Evolutionary conservation across 345 rosid species (phyloP).

Genomic region (Hibiscus syriacus): DNA sequence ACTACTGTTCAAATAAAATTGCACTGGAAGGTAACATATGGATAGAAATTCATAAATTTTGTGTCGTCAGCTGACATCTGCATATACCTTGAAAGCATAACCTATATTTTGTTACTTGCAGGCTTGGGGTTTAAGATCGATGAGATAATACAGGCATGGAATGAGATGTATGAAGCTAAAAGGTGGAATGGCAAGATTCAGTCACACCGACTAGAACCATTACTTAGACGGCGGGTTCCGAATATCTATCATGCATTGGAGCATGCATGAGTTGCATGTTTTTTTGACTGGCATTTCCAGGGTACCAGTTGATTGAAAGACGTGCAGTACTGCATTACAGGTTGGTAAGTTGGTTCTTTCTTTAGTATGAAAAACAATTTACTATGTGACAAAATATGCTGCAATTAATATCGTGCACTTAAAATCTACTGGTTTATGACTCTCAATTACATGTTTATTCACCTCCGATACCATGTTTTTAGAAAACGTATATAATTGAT

Average conservation of each 20-base stretch:
- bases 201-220: slow-evolving; percentile 62
- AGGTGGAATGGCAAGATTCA: slow-evolving; percentile 46
- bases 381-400: too few species aligned
- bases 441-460: too few species aligned
- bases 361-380: background rate
- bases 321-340: slow-evolving; percentile 6
- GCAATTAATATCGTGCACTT: background rate
- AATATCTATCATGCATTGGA: slow-evolving; percentile 45
- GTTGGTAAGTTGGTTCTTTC: slow-evolving; percentile 7
- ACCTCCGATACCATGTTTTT: too few species aligned
- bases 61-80: background rate
- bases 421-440: too few species aligned
- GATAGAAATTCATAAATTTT: background rate
- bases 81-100: slow-evolving; percentile 10
- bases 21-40: slow-evolving; percentile 49
- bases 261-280: slow-evolving; percentile 25
- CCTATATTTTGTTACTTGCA: slow-evolving; percentile 23
- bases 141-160: slow-evolving; percentile 72
- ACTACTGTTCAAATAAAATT: slow-evolving; percentile 46
- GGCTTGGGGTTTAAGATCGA: slow-evolving; percentile 57
- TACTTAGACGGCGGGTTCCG: slow-evolving; percentile 50
- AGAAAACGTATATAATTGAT: background rate
- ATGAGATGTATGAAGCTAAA: slow-evolving; percentile 73
- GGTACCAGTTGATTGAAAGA: background rate
- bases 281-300: slow-evolving; percentile 11